These are phyloP conservation scores for Pholiota microspora DNA, from an alignment of 768 basidiomycete species.

Conservation along the genomic window DNA sequence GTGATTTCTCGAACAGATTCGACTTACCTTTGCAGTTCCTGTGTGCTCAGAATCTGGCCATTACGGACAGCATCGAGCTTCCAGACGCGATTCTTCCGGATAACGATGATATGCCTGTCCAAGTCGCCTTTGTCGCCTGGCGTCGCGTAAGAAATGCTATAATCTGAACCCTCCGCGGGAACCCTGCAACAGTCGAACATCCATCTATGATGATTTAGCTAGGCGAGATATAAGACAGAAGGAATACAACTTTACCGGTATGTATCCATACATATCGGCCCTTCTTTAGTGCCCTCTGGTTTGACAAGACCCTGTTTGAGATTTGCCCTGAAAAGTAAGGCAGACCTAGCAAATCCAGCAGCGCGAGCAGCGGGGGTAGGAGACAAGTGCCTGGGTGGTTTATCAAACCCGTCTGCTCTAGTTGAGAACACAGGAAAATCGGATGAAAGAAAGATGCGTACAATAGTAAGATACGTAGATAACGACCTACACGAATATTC, in stretches of 20 bases:
- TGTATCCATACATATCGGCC: slow-evolving; percentile 83
- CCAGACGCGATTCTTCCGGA: slow-evolving; percentile 86
- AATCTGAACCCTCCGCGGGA: slow-evolving; percentile 77
- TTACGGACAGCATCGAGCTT: slow-evolving; percentile 62
- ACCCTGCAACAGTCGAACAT: slow-evolving; percentile 91
- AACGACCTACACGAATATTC: slow-evolving; percentile 55
- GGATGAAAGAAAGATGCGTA: slow-evolving; percentile 27
- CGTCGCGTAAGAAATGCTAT: slow-evolving; percentile 68
- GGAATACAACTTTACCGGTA: slow-evolving; percentile 58
- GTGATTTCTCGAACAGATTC: neutral
- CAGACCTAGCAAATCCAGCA: slow-evolving; percentile 65
- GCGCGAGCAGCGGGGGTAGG: slow-evolving; percentile 64
- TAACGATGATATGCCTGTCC: slow-evolving; percentile 73
- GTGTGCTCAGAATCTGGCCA: slow-evolving; percentile 58
- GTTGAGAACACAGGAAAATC: slow-evolving; percentile 4
- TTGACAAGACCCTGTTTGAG: slow-evolving; percentile 63
- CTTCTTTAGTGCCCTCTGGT: slow-evolving; percentile 67
- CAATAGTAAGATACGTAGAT: slow-evolving; percentile 96
- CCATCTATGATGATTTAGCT: slow-evolving; percentile 49
- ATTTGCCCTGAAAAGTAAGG: slow-evolving; percentile 71
- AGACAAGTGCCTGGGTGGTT: slow-evolving; percentile 58
- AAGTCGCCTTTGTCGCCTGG: slow-evolving; percentile 53
- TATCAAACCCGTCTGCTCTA: slow-evolving; percentile 70
- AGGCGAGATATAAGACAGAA: neutral
- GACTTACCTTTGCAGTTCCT: slow-evolving; percentile 61